A percentile compares a stretch with the other conserved stretches of the same genome.
phyloP scores from a whole-genome alignment of 495 filamentous ascomycete genomes.

The Pseudoneurospora amorphoporcata region DNA sequence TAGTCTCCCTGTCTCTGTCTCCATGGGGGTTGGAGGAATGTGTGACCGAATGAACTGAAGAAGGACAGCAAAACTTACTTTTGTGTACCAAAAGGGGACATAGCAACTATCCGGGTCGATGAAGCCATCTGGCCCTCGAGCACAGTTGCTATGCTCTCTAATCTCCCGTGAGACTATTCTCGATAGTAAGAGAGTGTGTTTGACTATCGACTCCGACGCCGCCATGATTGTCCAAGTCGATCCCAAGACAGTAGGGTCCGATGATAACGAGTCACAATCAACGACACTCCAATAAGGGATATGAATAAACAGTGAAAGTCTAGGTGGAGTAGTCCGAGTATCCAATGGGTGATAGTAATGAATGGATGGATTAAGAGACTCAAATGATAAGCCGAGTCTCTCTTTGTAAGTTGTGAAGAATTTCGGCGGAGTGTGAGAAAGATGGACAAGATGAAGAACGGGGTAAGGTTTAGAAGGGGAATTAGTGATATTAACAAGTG shows the following conservation, averaged over 20 bases:
- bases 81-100: conserved; percentile 38
- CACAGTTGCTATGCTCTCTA: not conserved
- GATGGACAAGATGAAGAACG: not conserved
- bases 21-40: not conserved
- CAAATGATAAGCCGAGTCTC: not conserved
- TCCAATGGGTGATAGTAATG: not conserved
- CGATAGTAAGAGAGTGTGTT: not conserved
- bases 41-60: not conserved
- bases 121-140: conserved; percentile 13
- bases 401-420: not conserved
- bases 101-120: conserved; percentile 26
- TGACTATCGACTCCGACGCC: not conserved
- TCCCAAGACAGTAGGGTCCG: not conserved
- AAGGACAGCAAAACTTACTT: conserved; percentile 13
- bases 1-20: not conserved
- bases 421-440: not conserved
- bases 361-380: not conserved
- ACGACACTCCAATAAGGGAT: not conserved
- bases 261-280: not conserved
- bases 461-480: not conserved
- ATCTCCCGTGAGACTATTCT: not conserved
- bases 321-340: not conserved
- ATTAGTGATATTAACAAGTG: not conserved
- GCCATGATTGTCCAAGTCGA: not conserved
- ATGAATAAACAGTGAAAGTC: not conserved